These are phyloP conservation scores for Phytophthora podocarpi DNA, from an alignment of 352 stramenopile species.

Conservation along the genomic window DNA sequence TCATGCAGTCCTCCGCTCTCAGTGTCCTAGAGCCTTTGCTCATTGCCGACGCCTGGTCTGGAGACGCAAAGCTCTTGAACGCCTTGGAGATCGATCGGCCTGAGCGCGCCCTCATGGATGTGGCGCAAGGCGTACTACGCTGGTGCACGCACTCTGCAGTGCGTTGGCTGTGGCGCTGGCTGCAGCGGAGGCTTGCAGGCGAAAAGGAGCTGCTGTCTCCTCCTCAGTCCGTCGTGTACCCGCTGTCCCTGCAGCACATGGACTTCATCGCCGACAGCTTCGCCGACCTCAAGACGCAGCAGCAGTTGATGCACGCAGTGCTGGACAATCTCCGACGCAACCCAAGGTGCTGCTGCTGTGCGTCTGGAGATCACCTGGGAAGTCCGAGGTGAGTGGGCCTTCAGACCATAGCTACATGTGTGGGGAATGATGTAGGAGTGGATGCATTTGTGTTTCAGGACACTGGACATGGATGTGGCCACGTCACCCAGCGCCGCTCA, in stretches of 20 bases:
- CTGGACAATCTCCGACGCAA: background rate
- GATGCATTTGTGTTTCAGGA: background rate
- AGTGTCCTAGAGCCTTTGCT: background rate
- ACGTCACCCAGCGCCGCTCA: background rate
- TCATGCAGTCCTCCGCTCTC: background rate
- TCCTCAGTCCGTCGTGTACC: too few relatives aligned
- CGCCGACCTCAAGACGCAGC: background rate
- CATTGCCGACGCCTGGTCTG: constrained; percentile 4
- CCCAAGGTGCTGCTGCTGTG: background rate
- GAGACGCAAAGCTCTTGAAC: background rate
- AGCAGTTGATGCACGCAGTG: background rate
- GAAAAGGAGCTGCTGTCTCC: too few relatives aligned
- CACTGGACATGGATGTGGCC: background rate
- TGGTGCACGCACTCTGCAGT: background rate
- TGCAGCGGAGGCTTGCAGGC: too few relatives aligned
- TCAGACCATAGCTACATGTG: too few relatives aligned
- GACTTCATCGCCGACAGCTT: background rate
- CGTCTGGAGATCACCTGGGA: background rate
- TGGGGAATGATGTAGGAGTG: too few relatives aligned
- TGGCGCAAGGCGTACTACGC: background rate
- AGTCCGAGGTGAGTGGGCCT: background rate
- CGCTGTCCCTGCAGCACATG: background rate
- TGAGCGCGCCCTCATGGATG: background rate
- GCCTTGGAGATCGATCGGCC: background rate
- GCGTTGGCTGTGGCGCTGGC: background rate